These are phyloP conservation scores for Floccularia luteovirens DNA, from an alignment of 768 basidiomycete genomes.

Conservation along the genomic window DNA sequence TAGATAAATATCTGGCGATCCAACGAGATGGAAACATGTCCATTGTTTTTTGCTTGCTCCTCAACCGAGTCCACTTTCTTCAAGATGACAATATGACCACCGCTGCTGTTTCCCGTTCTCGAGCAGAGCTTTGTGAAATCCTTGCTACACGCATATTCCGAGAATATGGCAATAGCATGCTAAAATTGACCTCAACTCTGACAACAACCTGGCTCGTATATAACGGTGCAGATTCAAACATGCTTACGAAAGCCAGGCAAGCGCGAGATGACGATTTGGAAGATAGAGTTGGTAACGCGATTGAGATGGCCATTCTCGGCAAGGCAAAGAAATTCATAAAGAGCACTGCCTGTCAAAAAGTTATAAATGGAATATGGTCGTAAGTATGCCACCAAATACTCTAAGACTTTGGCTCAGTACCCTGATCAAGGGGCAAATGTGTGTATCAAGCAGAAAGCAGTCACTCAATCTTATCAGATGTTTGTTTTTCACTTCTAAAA, in stretches of 20 bases:
- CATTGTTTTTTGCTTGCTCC: conserved; percentile 79
- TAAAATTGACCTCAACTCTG: conserved; percentile 61
- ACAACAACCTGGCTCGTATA: conserved; percentile 82
- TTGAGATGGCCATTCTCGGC: conserved; percentile 87
- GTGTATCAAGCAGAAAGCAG: conserved; percentile 87
- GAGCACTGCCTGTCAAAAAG: conserved; percentile 81
- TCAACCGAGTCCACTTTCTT: conserved; percentile 82
- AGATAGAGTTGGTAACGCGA: conserved; percentile 82
- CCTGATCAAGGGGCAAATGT: conserved; percentile 64
- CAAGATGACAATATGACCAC: conserved; percentile 72
- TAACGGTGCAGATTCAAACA: conserved; percentile 56
- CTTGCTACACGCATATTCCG: conserved; percentile 77
- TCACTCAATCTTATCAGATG: conserved; percentile 87
- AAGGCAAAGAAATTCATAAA: conserved; percentile 88
- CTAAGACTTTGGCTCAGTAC: conserved; percentile 3
- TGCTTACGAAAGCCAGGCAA: conserved; percentile 51
- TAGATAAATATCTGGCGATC: conserved; percentile 76
- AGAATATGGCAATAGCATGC: conserved; percentile 58
- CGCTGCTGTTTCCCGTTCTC: conserved; percentile 58
- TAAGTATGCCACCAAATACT: conserved; percentile 14
- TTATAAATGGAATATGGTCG: conserved; percentile 82
- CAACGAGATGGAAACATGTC: conserved; percentile 74
- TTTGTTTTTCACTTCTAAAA: conserved; percentile 20
- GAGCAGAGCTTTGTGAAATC: conserved; percentile 85
- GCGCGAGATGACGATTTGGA: conserved; percentile 68